Percentiles rank a stretch among this genome's conserved stretches.
phyloP scores from a whole-genome alignment of 345 rosid species.

The Gossypium arboreum region DNA sequence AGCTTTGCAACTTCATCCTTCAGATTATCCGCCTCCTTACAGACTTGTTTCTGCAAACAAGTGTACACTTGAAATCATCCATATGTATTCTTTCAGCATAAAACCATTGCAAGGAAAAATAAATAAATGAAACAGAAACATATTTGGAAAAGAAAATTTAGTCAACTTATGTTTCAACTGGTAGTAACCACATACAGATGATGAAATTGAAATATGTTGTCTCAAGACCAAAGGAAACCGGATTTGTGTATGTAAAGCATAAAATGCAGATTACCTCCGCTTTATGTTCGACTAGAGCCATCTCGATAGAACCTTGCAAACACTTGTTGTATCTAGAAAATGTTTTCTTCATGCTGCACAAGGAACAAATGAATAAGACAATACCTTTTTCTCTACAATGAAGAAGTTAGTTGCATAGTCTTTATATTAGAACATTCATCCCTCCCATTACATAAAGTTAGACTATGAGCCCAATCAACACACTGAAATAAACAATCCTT shows the following conservation, averaged over 20 bases:
- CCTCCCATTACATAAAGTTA: neutral
- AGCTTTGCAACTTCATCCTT: conserved; percentile 67
- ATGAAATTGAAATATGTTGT: neutral
- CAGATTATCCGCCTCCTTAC: conserved; percentile 46
- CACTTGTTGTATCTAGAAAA: conserved; percentile 63
- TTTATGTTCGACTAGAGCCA: conserved; percentile 37
- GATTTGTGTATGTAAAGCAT: conserved; percentile 1
- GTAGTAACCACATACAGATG: neutral
- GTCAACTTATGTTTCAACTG: neutral
- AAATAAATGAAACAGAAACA: neutral
- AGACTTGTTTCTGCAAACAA: conserved; percentile 43
- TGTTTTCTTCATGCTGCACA: conserved; percentile 69
- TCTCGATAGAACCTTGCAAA: conserved; percentile 38
- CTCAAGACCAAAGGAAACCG: neutral
- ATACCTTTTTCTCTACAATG: neutral
- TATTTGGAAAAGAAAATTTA: neutral
- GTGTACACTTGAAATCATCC: conserved; percentile 3
- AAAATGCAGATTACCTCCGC: conserved; percentile 42
- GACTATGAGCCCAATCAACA: neutral
- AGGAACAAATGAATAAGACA: conserved; percentile 4
- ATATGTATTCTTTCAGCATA: neutral
- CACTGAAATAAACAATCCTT: neutral
- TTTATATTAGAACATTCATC: neutral
- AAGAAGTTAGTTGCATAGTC: neutral
- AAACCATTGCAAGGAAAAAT: neutral